Percentiles rank a stretch among this genome's conserved stretches.
Conservation (phyloP, 345 rosid species). For the Brassica juncea region DNA sequence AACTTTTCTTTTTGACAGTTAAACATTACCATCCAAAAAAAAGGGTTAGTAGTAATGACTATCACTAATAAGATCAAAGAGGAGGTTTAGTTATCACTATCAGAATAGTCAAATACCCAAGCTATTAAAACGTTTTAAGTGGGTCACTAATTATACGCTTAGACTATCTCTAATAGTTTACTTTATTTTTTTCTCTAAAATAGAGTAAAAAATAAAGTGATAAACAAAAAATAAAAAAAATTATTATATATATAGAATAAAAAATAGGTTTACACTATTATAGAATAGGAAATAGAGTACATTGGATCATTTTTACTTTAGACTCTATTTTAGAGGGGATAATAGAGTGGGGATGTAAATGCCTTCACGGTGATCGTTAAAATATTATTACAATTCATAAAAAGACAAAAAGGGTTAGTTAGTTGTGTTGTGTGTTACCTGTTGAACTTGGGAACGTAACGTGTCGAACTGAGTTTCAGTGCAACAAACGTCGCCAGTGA, state of each 20-base stretch:
- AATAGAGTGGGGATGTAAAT: too few species aligned
- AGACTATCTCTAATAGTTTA: too few species aligned
- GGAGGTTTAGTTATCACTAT: background rate
- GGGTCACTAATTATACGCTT: background rate
- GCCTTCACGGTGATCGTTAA: background rate
- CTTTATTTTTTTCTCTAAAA: too few species aligned
- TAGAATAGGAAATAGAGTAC: too few species aligned
- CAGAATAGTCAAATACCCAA: background rate
- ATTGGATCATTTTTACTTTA: too few species aligned
- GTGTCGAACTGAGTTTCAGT: slow-evolving; percentile 84
- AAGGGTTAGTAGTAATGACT: background rate
- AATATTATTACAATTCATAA: background rate
- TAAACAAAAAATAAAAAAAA: too few species aligned
- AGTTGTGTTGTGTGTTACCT: slow-evolving; percentile 21
- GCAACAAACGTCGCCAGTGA: slow-evolving; percentile 91
- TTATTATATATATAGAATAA: too few species aligned
- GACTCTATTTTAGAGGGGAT: too few species aligned
- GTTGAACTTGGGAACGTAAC: slow-evolving; percentile 83
- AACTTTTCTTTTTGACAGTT: too few species aligned
- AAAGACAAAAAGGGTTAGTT: background rate
- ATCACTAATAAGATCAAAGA: background rate
- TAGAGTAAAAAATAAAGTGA: too few species aligned
- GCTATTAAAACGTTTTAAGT: background rate
- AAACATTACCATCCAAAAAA: background rate
- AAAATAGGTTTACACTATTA: too few species aligned